Percentiles rank a stretch among this genome's conserved stretches.
Conservation (phyloP, 202 grass and related monocot genomes). For the Brachypodium distachyon region DNA sequence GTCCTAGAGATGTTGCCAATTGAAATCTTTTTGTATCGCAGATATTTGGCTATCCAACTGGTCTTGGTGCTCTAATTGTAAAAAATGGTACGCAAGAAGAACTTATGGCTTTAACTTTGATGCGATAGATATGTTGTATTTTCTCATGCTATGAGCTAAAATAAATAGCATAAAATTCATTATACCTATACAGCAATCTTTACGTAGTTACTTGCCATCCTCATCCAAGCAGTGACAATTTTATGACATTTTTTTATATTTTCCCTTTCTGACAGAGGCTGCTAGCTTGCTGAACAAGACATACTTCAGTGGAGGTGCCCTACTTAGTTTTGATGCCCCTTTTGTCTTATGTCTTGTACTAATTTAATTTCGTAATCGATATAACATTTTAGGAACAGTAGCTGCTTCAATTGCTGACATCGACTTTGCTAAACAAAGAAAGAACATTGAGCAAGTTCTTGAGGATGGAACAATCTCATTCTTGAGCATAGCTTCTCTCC, state of each 20-base stretch:
- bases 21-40: constrained; percentile 34
- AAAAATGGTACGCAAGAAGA: constrained; percentile 56
- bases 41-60: constrained; percentile 99
- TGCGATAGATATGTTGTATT: not conserved
- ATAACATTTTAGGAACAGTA: constrained; percentile 64
- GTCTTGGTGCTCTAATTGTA: constrained; percentile 83
- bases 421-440: constrained; percentile 82
- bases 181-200: not conserved
- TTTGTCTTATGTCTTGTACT: not conserved
- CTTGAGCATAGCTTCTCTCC: constrained; percentile 82
- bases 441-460: constrained; percentile 60
- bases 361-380: constrained; percentile 12
- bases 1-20: constrained; percentile 6
- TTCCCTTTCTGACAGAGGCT: constrained; percentile 59
- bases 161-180: not conserved
- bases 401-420: constrained; percentile 89
- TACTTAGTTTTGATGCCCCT: constrained; percentile 7
- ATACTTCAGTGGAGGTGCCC: constrained; percentile 84
- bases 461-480: constrained; percentile 95
- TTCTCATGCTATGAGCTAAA: constrained; percentile 7
- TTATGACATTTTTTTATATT: constrained; percentile 26
- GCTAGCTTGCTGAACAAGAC: constrained; percentile 69
- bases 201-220: not conserved
- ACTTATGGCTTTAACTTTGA: constrained; percentile 13
- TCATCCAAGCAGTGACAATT: not conserved